Base-by-base conservation (phyloP, 2,329 filamentous ascomycete species). In the Botryosphaeria dothidea region DNA sequence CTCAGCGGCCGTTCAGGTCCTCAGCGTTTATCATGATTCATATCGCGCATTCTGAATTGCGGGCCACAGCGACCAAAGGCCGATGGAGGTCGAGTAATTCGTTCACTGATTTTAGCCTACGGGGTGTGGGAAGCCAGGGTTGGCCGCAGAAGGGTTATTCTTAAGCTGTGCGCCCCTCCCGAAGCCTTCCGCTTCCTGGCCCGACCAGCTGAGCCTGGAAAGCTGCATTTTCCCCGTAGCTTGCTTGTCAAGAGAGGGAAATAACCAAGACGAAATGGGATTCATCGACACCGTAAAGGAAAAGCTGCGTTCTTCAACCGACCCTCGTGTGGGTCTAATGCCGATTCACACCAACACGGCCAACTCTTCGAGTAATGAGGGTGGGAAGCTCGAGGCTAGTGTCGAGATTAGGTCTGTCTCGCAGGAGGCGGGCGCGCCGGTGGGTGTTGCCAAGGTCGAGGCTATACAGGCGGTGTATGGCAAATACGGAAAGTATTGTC, bases 401-500 rank as follows among this genome's bases (percentile, higher is more conserved):
- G 48, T 52, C 45, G 31, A 15, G 19, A 51, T 51, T 19, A 25
- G 25, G 15, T 17, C 31, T 3, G 34, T 41, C 5, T 19, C 17
- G 23, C 60, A 52, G 21, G 60, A 38, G 8, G 67, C 66, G 9
- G 67, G 65, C 7, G 72, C 70, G 11, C 56, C 56, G 11, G 29
- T 61, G 15, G 56, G 56, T 48, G 69, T 71, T n/a, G 69, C 68
- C 27, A 73, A 71, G 64, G 71, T 75, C 31, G 71, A 74, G 56
- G 73, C 71, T 13, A 69, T 70, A 13, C 71, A 73, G 54, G 68
- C 70, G 1, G 70, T 75, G 19, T 72, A 71, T 48, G 70, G 71
- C n/a, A 68, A 69, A n/a, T 73, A 71, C 58, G 71, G 73, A 9
- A 71, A 70, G 65, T 75, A 74, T 15, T 43, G 27, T 36, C 29